Evolutionary conservation across 306 rosid species (phyloP).

Genomic region (Quercus rubra): DNA sequence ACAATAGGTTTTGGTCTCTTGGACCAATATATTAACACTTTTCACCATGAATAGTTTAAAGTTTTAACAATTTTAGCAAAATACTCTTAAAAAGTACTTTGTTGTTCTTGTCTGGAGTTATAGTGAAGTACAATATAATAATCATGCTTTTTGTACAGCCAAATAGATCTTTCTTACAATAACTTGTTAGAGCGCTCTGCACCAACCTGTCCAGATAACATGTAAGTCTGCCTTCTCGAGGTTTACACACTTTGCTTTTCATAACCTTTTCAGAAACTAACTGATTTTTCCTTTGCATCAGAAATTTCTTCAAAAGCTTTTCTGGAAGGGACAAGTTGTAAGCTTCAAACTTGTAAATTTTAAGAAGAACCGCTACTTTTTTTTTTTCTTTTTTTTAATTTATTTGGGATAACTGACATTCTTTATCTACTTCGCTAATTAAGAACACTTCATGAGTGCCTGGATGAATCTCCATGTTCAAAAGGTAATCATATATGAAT

Average conservation of each 20-base stretch:
- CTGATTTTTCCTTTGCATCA: neutral
- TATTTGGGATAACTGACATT: too few relatives aligned
- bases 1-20: too few relatives aligned
- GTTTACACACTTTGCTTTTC: neutral
- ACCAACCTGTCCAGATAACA: neutral
- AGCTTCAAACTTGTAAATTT: neutral
- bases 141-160: neutral
- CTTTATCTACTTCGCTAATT: too few relatives aligned
- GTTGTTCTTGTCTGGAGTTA: too few relatives aligned
- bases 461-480: too few relatives aligned
- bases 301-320: conserved; percentile 26
- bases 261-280: neutral
- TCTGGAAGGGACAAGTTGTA: conserved; percentile 9
- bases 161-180: conserved; percentile 16
- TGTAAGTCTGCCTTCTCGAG: neutral
- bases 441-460: too few relatives aligned
- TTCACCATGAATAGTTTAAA: neutral
- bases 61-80: too few relatives aligned
- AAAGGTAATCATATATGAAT: too few relatives aligned
- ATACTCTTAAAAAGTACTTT: too few relatives aligned
- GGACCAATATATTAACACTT: conserved; percentile 2
- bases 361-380: neutral
- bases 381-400: neutral
- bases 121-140: too few relatives aligned
- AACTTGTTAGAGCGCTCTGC: neutral